Evolutionary conservation across 805 yeast species (phyloP), one percentile per base, ranked within the genome.

Genomic region (Yamadazyma kitorensis): DNA sequence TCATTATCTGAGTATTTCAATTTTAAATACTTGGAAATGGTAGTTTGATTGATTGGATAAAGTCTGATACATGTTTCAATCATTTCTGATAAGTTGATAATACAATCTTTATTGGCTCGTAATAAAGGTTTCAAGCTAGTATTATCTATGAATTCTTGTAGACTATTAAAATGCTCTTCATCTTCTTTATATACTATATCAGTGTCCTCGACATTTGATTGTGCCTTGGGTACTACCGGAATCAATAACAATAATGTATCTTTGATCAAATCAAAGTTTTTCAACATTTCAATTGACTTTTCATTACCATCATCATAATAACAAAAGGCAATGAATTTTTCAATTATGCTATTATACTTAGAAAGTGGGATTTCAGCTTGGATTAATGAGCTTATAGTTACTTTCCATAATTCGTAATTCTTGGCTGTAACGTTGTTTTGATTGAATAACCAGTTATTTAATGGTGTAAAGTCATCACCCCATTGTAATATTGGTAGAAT

Each of bases 1-100:
- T 27, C 42, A 2, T 33, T 24, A 1, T 31, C 8, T 5, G 50
- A 41, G 7, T 50, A 48, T 35, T 56, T 58, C 25, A 57, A 46
- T 10, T 41, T 29, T 27, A 66, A 44, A 35, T 45, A 66, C 18
- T 54, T 50, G 4, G 33, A 33, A n/a, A 66, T 47, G 1, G 67
- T 55, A n/a, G 61, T 47, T 22, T 57, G 59, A 24, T 57, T 61
- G 24, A 59, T 51, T 1, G 68, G 59, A 32, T 54, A 63, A 15
- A 67, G 47, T 26, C 47, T 49, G 24, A 55, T 55, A 41, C 70
- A 64, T 1, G 59, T 54, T 5, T 49, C 44, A 4, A 62, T 40
- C 12, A 47, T 45, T 13, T 51, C 41, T 5, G 48, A 45, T 18
- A 62, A 41, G 3, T 37, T 29, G 1, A 39, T 33, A 1, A 57